Base-by-base conservation (phyloP, 345 rosid species). In the Salix suchowensis region DNA sequence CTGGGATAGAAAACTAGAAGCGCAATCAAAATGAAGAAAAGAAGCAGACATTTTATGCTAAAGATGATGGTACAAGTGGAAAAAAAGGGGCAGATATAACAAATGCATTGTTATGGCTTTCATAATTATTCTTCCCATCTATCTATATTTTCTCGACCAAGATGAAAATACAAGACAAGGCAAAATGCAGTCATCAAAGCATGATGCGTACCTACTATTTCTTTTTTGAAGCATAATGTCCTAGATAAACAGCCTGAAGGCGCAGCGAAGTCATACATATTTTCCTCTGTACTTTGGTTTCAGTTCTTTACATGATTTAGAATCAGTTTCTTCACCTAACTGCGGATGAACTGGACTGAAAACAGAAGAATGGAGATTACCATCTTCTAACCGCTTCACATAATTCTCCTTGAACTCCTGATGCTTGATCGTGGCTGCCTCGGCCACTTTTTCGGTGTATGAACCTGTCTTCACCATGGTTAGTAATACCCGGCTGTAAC, bases 211-310 rank as follows among this genome's bases (percentile, higher is more conserved):
- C 39, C n/a, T 65, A 13, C 16, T 44, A 4, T 46, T 12, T 19
- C 58, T 52, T 52, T 52, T 52, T 52, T 14, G 1, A 7, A 19
- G n/a, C 23, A 19, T 73, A 40, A 37, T 21, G 23, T 24, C 34
- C 66, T n/a, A 55, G 50, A 28, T 54, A 72, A 42, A 62, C 16
- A 23, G 15, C 64, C 24, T 61, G n/a, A 6, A 11, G 36, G 55
- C n/a, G 28, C 69, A 70, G 74, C 39, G 16, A 75, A 60, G 39
- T 16, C 89, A 91, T 19, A 91, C 96, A 66, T 94, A 92, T 73
- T 94, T 92, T 9, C 98, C 98, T 83, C 97, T 86, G 62, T 95
- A 91, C 77, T 95, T 95, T 13, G 88, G 91, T 81, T 90, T 92
- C 40, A 83, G 82, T 48, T 93, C 97, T 87, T 85, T 91, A 14